Base-by-base conservation (phyloP, 345 rosid genomes). In the Cochlearia excelsa region DNA sequence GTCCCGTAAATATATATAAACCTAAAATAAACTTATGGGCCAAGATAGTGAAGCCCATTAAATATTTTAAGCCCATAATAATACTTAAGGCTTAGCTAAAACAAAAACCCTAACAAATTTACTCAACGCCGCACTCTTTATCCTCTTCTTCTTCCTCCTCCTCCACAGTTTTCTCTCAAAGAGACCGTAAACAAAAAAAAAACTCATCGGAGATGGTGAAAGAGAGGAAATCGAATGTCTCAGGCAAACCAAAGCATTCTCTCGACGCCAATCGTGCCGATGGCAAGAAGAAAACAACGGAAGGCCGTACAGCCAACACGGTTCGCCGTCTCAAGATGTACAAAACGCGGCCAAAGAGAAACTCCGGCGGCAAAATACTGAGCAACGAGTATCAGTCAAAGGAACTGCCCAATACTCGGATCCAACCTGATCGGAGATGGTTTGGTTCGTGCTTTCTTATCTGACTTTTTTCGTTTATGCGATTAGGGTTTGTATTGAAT, bases 251-350 rank as follows among this genome's bases (percentile, higher is more conserved):
- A 11, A 92, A 88, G 77, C 98, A 88, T 70, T 84, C 94, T 0
- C 86, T 92, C n/a, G 98, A 92, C 68, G 81, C 74, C 2, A 88
- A 92, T 75, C 85, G 98, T 0, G 67, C 66, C 7, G 80, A 78
- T 68, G 83, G 82, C 9, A 80, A 77, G 67, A 65, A 71, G 62
- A 71, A 65, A 59, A 65, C 66, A 42, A 71, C 66, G 3, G 72
- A 73, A 7, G 63, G 72, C 6, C 90, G 87, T 33, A 71, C 75
- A 65, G 78, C 95, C 50, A 80, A 86, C 56, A 86, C 91, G 27
- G 95, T 92, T 41, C 84, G 86, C 52, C 97, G 94, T 30, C 94
- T 93, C 58, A 77, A 86, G 78, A 85, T 93, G 97, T 89, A 86
- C 79, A 77, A 78, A 7, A 54, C 72, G n/a, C 67, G 84, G 46